phyloP scores from a whole-genome alignment of 108 stramenopile species.

The Fistulifera pelliculosa region DNA sequence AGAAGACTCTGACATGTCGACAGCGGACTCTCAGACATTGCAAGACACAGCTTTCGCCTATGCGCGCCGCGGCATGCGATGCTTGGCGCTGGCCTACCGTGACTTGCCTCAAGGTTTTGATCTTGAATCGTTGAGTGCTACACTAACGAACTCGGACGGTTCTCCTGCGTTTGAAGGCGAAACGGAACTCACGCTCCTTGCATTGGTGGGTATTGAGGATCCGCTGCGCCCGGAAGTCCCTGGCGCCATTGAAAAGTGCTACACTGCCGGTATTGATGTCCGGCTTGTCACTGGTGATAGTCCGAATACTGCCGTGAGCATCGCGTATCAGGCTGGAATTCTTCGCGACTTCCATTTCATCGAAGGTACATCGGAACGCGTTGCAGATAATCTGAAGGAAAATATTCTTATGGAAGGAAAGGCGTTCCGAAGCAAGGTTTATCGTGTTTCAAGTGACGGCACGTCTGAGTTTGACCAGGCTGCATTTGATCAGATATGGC shows the following conservation, averaged over 20 bases:
- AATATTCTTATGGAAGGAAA: conserved; percentile 83
- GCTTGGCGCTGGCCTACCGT: conserved; percentile 69
- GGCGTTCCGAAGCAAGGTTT: conserved; percentile 55
- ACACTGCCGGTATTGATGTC: conserved; percentile 89
- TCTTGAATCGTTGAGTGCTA: conserved; percentile 41
- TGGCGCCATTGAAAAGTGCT: conserved; percentile 81
- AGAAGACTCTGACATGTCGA: conserved; percentile 21
- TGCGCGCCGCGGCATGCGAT: conserved; percentile 74
- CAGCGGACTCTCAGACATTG: conserved; percentile 23
- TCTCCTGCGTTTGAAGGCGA: conserved; percentile 51
- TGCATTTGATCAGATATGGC: conserved; percentile 82
- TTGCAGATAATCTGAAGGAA: conserved; percentile 61
- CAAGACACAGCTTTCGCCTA: conserved; percentile 40
- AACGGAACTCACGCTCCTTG: conserved; percentile 60
- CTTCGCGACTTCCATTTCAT: conserved; percentile 64
- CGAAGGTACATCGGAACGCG: conserved; percentile 37
- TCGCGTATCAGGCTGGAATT: conserved; percentile 84
- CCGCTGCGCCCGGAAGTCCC: conserved; percentile 90
- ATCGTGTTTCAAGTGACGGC: conserved; percentile 42
- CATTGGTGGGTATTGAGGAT: conserved; percentile 96
- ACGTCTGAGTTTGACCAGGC: conserved; percentile 72
- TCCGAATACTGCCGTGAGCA: conserved; percentile 90
- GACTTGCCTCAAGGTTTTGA: conserved; percentile 59
- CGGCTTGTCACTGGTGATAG: conserved; percentile 97
- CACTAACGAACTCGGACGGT: conserved; percentile 62